Percentiles rank a stretch among this genome's conserved stretches.
These are phyloP conservation scores for Globisporangium spiculum DNA, from an alignment of 352 stramenopile species.

Conservation along the genomic window DNA sequence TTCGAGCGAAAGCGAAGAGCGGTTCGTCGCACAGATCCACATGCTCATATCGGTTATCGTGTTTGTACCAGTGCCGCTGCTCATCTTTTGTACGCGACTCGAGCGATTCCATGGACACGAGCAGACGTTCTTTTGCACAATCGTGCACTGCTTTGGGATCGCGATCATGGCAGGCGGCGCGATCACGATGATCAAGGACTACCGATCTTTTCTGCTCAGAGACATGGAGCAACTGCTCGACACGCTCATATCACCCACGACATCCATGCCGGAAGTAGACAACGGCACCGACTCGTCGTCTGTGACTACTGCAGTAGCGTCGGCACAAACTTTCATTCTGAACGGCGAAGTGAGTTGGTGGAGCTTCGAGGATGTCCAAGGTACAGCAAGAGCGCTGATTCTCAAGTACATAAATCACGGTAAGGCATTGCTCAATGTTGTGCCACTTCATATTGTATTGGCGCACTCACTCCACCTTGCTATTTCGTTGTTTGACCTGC, in stretches of 20 bases:
- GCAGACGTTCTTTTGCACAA: slow-evolving; percentile 53
- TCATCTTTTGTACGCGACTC: slow-evolving; percentile 51
- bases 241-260: slow-evolving; percentile 2
- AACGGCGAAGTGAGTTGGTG: slow-evolving; percentile 42
- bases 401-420: slow-evolving; percentile 48
- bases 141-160: slow-evolving; percentile 68
- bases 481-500: not conserved
- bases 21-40: slow-evolving; percentile 24
- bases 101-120: slow-evolving; percentile 56
- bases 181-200: slow-evolving; percentile 40
- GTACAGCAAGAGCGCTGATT: slow-evolving; percentile 39
- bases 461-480: not conserved
- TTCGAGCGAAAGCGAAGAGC: slow-evolving; percentile 33
- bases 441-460: not conserved
- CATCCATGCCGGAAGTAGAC: not conserved
- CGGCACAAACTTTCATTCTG: slow-evolving; percentile 25
- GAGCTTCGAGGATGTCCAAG: slow-evolving; percentile 60
- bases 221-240: slow-evolving; percentile 53
- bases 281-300: slow-evolving; percentile 5
- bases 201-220: slow-evolving; percentile 43
- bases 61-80: slow-evolving; percentile 53
- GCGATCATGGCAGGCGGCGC: slow-evolving; percentile 43
- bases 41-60: slow-evolving; percentile 54
- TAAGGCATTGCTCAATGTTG: slow-evolving; percentile 12
- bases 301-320: not conserved